Evolutionary conservation across 1,284 basidiomycete genomes (phyloP), one percentile per base, ranked within the genome.

Genomic region (Cryptococcus floricola): DNA sequence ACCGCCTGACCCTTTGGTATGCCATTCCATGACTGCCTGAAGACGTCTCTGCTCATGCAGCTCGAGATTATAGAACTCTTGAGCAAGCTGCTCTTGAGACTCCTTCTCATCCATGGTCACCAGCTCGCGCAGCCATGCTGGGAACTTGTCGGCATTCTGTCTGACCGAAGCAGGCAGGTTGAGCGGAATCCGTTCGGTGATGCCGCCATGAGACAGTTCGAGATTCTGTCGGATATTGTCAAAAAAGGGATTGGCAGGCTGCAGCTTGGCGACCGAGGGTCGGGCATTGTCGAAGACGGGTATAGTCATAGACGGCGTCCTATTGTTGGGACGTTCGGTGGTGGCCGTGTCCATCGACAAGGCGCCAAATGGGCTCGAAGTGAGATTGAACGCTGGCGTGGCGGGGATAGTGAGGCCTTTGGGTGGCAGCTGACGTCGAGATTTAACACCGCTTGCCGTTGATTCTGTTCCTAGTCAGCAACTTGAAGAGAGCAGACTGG

Each of bases 191-290:
- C 88, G 85, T 69, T 91, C 86, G 0, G 85, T 87, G 63, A 89
- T 87, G n/a, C 79, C 78, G 9, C 90, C 91, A 52, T 90, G 87
- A 12, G 86, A 84, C 38, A 96, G 83, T 78, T 98, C 95, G 16
- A 87, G 77, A 69, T 98, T 96, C 76, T 98, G 95, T 34, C 95
- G 87, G 66, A 98, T 91, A 67, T 91, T 88, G 77, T 98, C 93
- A 65, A 93, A 94, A 77, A 94, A 94, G 4, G 91, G 91, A 71
- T 92, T 93, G 51, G 81, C 84, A 2, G 86, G 83, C 51, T 77
- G 72, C 8, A 73, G 55, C 44, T 67, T 69, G 13, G 55, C 51
- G 25, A 56, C 60, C 23, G 46, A 27, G 54, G 45, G 54, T 49
- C 16, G 9, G 27, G 25, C 31, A 14, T 54, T 5, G 48, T 41